Conservation (phyloP, 176 grass and related monocot species). For the Lolium multiflorum region DNA sequence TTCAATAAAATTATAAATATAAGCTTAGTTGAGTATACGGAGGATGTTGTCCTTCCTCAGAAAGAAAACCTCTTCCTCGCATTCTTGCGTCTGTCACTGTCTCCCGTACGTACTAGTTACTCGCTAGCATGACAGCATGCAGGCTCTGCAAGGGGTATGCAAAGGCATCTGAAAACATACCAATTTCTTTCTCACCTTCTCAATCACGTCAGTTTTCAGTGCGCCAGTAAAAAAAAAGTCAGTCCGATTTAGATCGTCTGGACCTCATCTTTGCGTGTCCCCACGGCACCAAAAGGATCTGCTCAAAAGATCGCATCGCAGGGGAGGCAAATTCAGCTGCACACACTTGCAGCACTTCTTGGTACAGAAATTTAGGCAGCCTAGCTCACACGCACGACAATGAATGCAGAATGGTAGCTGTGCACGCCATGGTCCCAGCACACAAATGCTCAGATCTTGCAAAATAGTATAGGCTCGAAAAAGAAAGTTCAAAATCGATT, state of each 20-base stretch:
- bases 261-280: slow-evolving; percentile 24
- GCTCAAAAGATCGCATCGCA: slow-evolving; percentile 28
- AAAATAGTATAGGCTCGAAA: background rate
- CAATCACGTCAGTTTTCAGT: slow-evolving; percentile 43
- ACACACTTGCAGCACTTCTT: background rate
- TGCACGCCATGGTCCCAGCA: slow-evolving; percentile 29
- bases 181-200: slow-evolving; percentile 23
- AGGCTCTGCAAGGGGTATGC: slow-evolving; percentile 28
- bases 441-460: background rate
- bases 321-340: background rate
- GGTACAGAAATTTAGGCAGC: slow-evolving; percentile 22
- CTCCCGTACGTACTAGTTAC: background rate
- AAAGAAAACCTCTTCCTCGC: background rate
- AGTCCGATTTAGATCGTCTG: background rate
- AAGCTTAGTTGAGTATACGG: no score
- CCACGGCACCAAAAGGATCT: slow-evolving; percentile 37
- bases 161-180: slow-evolving; percentile 18
- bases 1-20: no score
- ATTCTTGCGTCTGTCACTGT: slow-evolving; percentile 15
- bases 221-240: background rate
- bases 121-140: slow-evolving; percentile 21
- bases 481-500: background rate
- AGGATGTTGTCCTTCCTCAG: no score
- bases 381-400: background rate
- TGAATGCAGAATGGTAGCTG: slow-evolving; percentile 28